Base-by-base conservation (phyloP, 2,329 filamentous ascomycete species). In the Pyricularia sp. region DNA sequence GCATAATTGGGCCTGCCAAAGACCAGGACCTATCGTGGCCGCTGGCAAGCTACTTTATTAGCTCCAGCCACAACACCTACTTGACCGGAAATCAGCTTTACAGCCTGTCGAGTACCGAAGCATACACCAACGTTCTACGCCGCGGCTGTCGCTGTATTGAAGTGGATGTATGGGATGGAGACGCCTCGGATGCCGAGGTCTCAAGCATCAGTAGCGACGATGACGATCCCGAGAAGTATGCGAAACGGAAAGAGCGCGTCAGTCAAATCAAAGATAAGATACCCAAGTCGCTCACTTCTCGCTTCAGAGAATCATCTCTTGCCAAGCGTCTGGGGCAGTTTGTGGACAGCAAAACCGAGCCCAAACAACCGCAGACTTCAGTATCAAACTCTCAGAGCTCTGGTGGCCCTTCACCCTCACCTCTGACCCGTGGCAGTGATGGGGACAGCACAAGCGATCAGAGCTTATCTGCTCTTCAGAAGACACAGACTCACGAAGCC, bases 41-140 rank as follows among this genome's bases (percentile, higher is more conserved):
- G 0, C 81, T 97, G 71, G 91, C 93, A 70, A 93, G 93, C 79
- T 97, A 97, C 79, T 97, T 93, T 79, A 92, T 97, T 76, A 96
- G 90, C 71, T 97, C 92, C 74, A 97, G 93, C 69, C 94, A 97
- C 83, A 97, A 97, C 79, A 97, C 94, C 0, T 97, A 97, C 74
- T 86, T 97, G 26, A 87, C 93, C 1, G 94, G 94, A 28, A 92
- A 94, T 76, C 94, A 97, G 81, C 88, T 97, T 17, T 92, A 87
- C 70, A 94, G 93, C 73, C 88, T 91, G 70, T 95, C 93, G 68
- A 96, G 93, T 76, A 93, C 92, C 0, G 91, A 93, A 72, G 91
- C 92, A 2, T 97, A 97, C 81, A 92, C 92, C 72, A 90, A 90
- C 67, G 92, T 94, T 11, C 82, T 97, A 69, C 86, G 93, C 73